Evolutionary conservation across 345 rosid genomes (phyloP).

Genomic region (Brassica incana): DNA sequence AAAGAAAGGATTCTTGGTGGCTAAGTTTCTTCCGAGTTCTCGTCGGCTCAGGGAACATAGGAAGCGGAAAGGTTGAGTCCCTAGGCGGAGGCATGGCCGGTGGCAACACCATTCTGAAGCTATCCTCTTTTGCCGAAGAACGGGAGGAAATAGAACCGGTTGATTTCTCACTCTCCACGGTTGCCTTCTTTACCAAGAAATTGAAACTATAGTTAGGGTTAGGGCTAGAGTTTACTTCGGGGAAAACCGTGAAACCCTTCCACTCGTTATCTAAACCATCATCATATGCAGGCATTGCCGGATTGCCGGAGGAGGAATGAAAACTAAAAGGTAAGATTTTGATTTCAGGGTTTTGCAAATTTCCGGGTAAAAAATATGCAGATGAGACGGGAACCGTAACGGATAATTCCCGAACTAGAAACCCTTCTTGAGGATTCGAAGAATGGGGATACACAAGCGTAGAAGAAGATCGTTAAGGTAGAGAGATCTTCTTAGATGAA

Average conservation of each 20-base stretch:
- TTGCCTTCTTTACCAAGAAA: constrained; percentile 33
- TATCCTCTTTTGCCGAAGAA: constrained; percentile 27
- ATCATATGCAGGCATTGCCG: constrained; percentile 27
- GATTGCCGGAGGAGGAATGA: constrained; percentile 28
- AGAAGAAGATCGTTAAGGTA: too few species aligned
- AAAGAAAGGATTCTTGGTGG: constrained; percentile 17
- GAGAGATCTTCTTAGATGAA: too few species aligned
- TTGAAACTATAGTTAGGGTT: constrained; percentile 24
- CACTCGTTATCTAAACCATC: constrained; percentile 31
- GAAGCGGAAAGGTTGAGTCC: constrained; percentile 38
- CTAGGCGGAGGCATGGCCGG: constrained; percentile 41
- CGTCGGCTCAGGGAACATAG: constrained; percentile 39
- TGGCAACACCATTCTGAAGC: constrained; percentile 52
- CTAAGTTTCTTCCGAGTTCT: constrained; percentile 48
- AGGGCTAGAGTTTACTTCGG: constrained; percentile 26
- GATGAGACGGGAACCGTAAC: too few species aligned
- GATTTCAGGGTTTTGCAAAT: constrained; percentile 4
- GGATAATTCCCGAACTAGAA: too few species aligned
- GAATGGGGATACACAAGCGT: too few species aligned
- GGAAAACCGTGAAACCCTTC: constrained; percentile 33
- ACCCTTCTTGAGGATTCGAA: too few species aligned
- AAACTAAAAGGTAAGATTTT: not conserved
- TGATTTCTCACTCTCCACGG: constrained; percentile 13
- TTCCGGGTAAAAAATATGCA: constrained; percentile 13
- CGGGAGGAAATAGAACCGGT: constrained; percentile 19